Evolutionary conservation across 192 early-diverging fungal genomes (phyloP).

Genomic region (Anaeromyces robustus): DNA sequence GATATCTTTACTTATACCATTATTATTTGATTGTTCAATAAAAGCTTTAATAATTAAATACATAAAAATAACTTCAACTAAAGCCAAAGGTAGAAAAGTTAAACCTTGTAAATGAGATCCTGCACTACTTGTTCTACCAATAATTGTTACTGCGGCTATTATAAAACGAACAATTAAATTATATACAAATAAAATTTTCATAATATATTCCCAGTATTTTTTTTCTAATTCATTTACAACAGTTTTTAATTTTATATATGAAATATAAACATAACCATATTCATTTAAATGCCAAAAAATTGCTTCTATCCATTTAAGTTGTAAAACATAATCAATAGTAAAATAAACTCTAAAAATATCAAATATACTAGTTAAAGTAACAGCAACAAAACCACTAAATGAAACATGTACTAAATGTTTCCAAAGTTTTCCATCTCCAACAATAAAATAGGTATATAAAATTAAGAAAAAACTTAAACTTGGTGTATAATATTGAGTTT

Average conservation of each 20-base stretch:
- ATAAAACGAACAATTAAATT: neutral
- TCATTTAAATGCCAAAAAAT: too few relatives aligned
- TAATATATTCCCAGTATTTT: neutral
- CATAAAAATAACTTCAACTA: neutral
- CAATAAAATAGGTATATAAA: neutral
- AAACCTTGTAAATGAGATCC: neutral
- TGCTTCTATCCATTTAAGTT: neutral
- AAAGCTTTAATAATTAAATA: neutral
- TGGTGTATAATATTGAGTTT: neutral
- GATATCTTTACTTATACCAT: neutral
- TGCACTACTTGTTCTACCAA: neutral
- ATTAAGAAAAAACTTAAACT: neutral
- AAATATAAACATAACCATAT: neutral
- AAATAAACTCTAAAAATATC: neutral
- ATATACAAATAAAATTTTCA: neutral
- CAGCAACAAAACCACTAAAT: neutral
- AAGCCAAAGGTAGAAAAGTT: neutral
- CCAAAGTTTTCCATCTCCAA: neutral
- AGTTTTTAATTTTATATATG: neutral
- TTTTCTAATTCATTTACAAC: neutral
- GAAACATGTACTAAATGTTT: neutral
- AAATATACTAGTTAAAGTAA: neutral
- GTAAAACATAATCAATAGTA: neutral
- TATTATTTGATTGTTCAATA: neutral
- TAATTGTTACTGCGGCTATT: neutral